Percentiles rank a stretch among this genome's conserved stretches.
Evolutionary conservation across 2,329 filamentous ascomycete genomes (phyloP).

Genomic region (Ceratocystis huliohia): DNA sequence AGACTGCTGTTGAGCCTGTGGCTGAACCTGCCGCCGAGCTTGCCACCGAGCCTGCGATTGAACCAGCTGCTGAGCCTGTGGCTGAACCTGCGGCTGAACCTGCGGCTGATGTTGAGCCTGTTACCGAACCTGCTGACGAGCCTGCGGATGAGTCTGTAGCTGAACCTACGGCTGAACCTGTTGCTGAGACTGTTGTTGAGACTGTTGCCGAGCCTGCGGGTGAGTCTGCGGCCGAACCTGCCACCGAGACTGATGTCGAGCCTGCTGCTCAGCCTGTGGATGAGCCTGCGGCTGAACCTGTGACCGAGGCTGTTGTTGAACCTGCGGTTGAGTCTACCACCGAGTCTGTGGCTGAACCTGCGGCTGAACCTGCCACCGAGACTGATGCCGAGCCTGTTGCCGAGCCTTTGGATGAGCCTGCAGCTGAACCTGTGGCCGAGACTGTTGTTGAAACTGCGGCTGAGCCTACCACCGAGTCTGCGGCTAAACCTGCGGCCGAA

Average conservation of each 20-base stretch:
- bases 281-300: not conserved
- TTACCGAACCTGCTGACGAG: constrained; percentile 2
- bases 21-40: no score
- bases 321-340: not conserved
- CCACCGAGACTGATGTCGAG: not conserved
- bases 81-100: no score
- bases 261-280: not conserved
- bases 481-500: not conserved
- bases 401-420: constrained; percentile 7
- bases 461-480: constrained; percentile 1
- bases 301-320: not conserved
- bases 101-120: no score
- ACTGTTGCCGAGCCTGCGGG: not conserved
- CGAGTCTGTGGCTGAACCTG: not conserved
- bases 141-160: not conserved
- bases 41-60: no score
- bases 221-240: not conserved
- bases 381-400: not conserved
- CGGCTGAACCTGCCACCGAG: not conserved
- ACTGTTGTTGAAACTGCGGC: not conserved
- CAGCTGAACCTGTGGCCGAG: not conserved
- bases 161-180: not conserved
- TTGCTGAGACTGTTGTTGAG: not conserved
- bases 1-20: not conserved
- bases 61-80: no score